Evolutionary conservation across 2,329 filamentous ascomycete genomes (phyloP), one percentile per base, ranked within the genome.

Genomic region (Apiospora aurea): DNA sequence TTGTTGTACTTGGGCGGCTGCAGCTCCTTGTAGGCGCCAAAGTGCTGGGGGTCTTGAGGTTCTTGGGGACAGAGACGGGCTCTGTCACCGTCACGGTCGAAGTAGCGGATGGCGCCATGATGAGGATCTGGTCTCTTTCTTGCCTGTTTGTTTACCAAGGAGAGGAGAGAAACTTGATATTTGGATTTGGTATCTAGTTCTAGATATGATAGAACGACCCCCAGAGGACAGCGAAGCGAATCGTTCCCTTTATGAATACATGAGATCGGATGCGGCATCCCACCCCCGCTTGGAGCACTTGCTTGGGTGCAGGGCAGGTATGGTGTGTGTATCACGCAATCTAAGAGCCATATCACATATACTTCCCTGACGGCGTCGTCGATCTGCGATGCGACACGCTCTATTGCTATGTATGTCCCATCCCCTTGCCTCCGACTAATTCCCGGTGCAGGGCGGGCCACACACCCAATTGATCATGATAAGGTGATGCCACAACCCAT

Each of bases 41-140:
- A 74, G 24, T 75, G 38, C 11, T 73, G 47, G 73, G 69, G 1
- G 67, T 51, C 71, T 78, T 76, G n/a, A 76, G 47, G 24, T 67
- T 70, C 69, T 72, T 72, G 26, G 76, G 74, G 64, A 66, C 67
- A 16, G 66, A 41, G 69, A 29, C 76, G 47, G 78, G 74, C 75
- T 79, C 78, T 7, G 66, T 21, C 66, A 68, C 41, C 24, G 77
- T 78, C 47, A 75, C 72, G 44, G 78, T 79, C 7, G 75, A 70
- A 26, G 75, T 80, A 73, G 76, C 77, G 51, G 79, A 79, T 49
- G 79, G 78, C 71, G 79, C 78, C 79, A 80, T 80, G 47, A 47
- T 76, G 47, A 21, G 24, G 26, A 6, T 16, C 57, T 41, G 18
- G 29, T 34, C 5, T 13, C 26, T 61, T 38, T 38, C 7, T 29